Evolutionary conservation across 169 alveolate genomes (phyloP).

Genomic region (Cryptosporidium ryanae): DNA sequence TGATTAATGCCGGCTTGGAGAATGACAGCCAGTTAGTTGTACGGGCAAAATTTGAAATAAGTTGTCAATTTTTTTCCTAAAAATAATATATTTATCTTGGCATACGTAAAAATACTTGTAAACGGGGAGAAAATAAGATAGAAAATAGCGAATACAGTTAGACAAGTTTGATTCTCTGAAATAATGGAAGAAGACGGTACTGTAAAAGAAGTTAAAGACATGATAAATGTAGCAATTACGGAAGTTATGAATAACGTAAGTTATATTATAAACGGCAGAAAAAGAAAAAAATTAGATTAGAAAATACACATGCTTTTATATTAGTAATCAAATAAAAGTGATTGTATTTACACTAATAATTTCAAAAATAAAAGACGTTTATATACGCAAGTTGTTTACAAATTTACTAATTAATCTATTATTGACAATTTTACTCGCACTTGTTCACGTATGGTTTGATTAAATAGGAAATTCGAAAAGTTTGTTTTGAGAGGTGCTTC

Average conservation of each 20-base stretch:
- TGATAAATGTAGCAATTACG: slow-evolving; percentile 18
- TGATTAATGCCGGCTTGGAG: too few relatives aligned
- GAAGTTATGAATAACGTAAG: slow-evolving; percentile 72
- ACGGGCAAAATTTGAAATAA: too few relatives aligned
- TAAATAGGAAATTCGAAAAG: slow-evolving; percentile 46
- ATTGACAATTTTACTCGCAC: too few relatives aligned
- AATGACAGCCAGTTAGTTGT: too few relatives aligned
- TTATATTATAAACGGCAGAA: background rate
- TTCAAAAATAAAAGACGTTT: background rate
- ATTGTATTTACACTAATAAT: background rate
- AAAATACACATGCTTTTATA: background rate
- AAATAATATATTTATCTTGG: too few relatives aligned
- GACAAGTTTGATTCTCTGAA: background rate
- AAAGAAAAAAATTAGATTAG: background rate
- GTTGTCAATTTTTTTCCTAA: too few relatives aligned
- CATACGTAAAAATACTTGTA: too few relatives aligned
- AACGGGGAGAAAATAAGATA: too few relatives aligned
- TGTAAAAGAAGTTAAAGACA: slow-evolving; percentile 34
- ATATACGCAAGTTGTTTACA: background rate
- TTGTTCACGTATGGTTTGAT: slow-evolving; percentile 5
- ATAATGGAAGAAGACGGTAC: slow-evolving; percentile 22
- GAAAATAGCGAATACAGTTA: too few relatives aligned
- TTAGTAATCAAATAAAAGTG: background rate
- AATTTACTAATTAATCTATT: too few relatives aligned
- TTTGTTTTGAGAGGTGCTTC: slow-evolving; percentile 57